Evolutionary conservation across 768 basidiomycete genomes (phyloP).

Genomic region (Epithele typhae): DNA sequence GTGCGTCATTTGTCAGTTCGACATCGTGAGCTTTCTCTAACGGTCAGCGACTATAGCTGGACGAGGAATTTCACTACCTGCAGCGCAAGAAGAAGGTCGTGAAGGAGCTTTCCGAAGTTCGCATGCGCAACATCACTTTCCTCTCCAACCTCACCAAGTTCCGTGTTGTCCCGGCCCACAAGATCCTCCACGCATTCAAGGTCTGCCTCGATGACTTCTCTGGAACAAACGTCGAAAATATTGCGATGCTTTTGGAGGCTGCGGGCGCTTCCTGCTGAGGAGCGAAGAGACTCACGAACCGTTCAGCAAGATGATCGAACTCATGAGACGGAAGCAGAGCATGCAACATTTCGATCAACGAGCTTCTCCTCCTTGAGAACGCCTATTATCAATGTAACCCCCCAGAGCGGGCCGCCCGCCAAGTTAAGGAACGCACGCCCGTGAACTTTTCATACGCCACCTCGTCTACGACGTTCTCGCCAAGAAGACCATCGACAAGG

Average conservation of each 20-base stretch:
- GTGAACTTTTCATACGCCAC: conserved; percentile 93
- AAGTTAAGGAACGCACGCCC: conserved; percentile 79
- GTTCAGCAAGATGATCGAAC: conserved; percentile 88
- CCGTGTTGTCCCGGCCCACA: conserved; percentile 80
- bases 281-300: conserved; percentile 84
- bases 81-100: conserved; percentile 93
- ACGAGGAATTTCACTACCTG: conserved; percentile 94
- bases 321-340: conserved; percentile 92
- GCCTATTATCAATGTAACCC: conserved; percentile 99
- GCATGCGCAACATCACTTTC: conserved; percentile 85
- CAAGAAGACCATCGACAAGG: conserved; percentile 94
- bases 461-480: conserved; percentile 91
- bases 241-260: conserved; percentile 88
- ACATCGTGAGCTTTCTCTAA: background rate
- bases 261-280: conserved; percentile 86
- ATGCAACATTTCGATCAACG: conserved; percentile 91
- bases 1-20: conserved; percentile 33
- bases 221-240: conserved; percentile 88
- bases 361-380: conserved; percentile 88
- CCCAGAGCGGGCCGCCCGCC: conserved; percentile 83
- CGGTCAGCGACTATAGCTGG: conserved; percentile 51
- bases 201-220: conserved; percentile 95
- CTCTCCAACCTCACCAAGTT: conserved; percentile 96
- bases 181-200: conserved; percentile 95
- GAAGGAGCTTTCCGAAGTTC: conserved; percentile 80